Conservation (phyloP, 2,329 filamentous ascomycete genomes). For the Penicillium glabrum region DNA sequence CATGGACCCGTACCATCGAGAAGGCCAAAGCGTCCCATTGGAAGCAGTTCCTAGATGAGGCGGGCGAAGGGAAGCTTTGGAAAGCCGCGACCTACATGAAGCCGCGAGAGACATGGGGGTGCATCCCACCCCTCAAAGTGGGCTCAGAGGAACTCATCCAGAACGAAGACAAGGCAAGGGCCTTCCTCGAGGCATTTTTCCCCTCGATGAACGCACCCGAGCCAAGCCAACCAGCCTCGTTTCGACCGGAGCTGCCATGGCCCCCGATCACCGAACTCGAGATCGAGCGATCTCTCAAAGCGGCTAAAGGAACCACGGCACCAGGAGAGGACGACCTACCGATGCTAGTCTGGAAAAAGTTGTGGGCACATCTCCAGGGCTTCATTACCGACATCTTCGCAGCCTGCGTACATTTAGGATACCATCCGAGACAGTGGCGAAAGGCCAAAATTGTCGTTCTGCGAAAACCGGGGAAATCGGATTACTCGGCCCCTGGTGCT, state of each 20-base stretch:
- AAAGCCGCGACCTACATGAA: conserved; percentile 17
- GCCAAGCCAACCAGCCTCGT: neutral
- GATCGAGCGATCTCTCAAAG: conserved; percentile 6
- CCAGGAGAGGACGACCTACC: conserved; percentile 20
- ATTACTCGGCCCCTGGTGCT: conserved; percentile 24
- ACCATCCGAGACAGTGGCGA: conserved; percentile 12
- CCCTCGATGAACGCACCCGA: conserved; percentile 1
- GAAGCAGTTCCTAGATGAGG: conserved; percentile 21
- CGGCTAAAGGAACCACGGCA: conserved; percentile 15
- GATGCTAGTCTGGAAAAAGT: conserved; percentile 16
- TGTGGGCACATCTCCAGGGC: neutral
- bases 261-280: conserved; percentile 7
- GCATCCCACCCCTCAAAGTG: conserved; percentile 7
- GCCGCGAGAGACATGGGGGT: conserved; percentile 11
- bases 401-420: too few species aligned
- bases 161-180: conserved; percentile 7
- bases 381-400: too few species aligned
- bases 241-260: conserved; percentile 3
- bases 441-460: conserved; percentile 23
- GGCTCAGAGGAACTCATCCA: conserved; percentile 1
- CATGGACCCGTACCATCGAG: too few species aligned
- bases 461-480: conserved; percentile 24
- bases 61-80: conserved; percentile 15
- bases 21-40: conserved; percentile 4
- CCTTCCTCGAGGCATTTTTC: conserved; percentile 11